Evolutionary conservation across 805 yeast genomes (phyloP), one percentile per base, ranked within the genome.

Genomic region (Candida railenensis): DNA sequence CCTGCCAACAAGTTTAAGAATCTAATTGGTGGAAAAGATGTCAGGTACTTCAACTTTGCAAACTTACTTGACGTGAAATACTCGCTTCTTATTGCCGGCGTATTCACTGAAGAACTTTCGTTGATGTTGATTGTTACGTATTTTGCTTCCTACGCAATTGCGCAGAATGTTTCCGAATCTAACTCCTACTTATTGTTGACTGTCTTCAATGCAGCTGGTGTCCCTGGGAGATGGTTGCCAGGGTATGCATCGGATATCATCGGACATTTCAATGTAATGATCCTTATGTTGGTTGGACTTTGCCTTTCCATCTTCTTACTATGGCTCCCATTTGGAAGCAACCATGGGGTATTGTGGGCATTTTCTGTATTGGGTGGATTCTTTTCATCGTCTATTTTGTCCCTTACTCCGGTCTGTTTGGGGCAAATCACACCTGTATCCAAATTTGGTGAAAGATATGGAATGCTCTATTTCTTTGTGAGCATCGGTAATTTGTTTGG

Each of bases 331-430:
- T 77, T 82, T 46, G 89, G 88, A 0, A 47, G 58, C 7, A 53
- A 60, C 42, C 45, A 67, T 22, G 63, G 62, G 1, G 75, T 70
- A 0, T 62, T 83, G 44, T 77, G 80, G 52, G 70, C 71, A 0
- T 85, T 83, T 59, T 66, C 83, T 5, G 76, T 71, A 0, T 42
- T 77, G 2, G 79, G 76, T 55, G 90, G 90, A 0, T 78, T 83
- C 53, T 73, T 77, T 47, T 71, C 79, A 25, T 82, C 89, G 2
- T 77, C 86, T 16, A 79, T 85, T 3, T 66, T 87, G 37, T 75
- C 87, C 0, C 56, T 86, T 42, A 77, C 86, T 0, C 89, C 92
- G 0, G 82, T 81, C 3, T 85, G 91, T 50, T 74, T 84, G n/a
- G 78, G 87, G 0, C 77, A 78, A 40, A 80, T 87, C 22, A 78